Base-by-base conservation (phyloP, 2,329 filamentous ascomycete genomes). In the Nothopassalora personata region DNA sequence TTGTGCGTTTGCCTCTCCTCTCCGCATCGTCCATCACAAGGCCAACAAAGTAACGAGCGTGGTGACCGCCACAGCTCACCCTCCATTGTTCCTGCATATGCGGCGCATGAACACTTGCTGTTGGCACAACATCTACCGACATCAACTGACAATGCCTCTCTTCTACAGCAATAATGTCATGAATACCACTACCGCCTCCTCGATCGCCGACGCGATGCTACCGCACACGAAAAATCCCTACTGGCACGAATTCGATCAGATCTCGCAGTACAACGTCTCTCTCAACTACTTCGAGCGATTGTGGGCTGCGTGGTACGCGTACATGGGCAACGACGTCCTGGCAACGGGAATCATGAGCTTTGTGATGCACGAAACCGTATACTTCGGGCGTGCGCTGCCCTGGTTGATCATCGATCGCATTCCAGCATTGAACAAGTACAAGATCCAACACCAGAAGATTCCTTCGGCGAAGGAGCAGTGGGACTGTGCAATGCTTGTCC, bases 261-360 rank as follows among this genome's bases (percentile, higher is more conserved):
- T 88, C 64, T 81, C 83, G 28, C 82, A 84, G 66, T 84, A 84
- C 81, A 94, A 96, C 83, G 83, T 95, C 59, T 85, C 91, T 67
- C 86, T 99, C 71, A 97, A 91, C 76, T 81, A 90, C 64, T 79
- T 86, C 71, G 94, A 99, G 82, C 87, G 87, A 72, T 81, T 96
- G 66, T 99, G 94, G 94, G 88, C 90, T 53, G 86, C 91, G 45
- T 97, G 91, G 93, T 99, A 99, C 75, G 84, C 93, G 15, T 99
- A 87, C 83, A 96, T 97, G 88, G 90, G 96, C 75, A 99, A 99
- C 75, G 94, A 99, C 78, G 87, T 89, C 56, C 86, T 99, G 63
- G 94, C 94, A 60, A 99, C 94, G 3, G 94, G 94, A 61, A 94
- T 99, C 79, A 88, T 97, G 89, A 96, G 91, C 70, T 99, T 99